phyloP scores from a whole-genome alignment of 805 yeast species.

The Saturnispora halmiae region DNA sequence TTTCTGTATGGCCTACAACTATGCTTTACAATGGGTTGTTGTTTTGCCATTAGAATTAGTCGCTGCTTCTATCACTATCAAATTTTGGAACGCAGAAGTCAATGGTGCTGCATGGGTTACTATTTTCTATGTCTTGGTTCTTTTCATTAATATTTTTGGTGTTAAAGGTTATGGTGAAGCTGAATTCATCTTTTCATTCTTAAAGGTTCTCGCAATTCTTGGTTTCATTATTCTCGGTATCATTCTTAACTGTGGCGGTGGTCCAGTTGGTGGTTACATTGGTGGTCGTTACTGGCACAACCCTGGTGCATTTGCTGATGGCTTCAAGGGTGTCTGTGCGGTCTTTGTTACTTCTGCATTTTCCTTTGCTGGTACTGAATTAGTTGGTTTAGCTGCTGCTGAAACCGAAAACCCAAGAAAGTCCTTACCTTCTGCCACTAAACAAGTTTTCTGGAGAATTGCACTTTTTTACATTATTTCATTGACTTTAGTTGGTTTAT shows the following conservation, averaged over 20 bases:
- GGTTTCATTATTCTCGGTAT: conserved; percentile 52
- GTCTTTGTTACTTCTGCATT: conserved; percentile 55
- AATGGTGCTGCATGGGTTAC: conserved; percentile 50
- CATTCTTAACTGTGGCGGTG: conserved; percentile 55
- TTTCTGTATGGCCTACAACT: conserved; percentile 54
- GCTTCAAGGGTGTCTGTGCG: conserved; percentile 57
- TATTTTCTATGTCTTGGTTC: conserved; percentile 43
- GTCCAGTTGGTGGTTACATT: conserved; percentile 46
- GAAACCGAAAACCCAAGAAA: conserved; percentile 55
- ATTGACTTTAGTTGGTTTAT: conserved; percentile 44
- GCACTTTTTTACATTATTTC: conserved; percentile 48
- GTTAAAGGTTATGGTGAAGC: conserved; percentile 64
- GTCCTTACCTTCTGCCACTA: conserved; percentile 54
- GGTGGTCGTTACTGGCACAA: conserved; percentile 52
- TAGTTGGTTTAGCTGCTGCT: conserved; percentile 57
- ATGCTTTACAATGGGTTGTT: conserved; percentile 46
- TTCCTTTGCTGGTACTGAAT: conserved; percentile 60
- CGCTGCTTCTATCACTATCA: conserved; percentile 44
- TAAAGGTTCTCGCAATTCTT: conserved; percentile 48
- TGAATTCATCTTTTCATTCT: conserved; percentile 46
- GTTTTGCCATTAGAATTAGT: conserved; percentile 48
- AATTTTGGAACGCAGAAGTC: conserved; percentile 37
- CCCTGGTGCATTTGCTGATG: conserved; percentile 49
- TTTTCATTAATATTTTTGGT: conserved; percentile 49
- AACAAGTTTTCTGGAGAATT: conserved; percentile 59